Evolutionary conservation across 495 filamentous ascomycete genomes (phyloP), one percentile per base, ranked within the genome.

Genomic region (Lepidopterella palustris): DNA sequence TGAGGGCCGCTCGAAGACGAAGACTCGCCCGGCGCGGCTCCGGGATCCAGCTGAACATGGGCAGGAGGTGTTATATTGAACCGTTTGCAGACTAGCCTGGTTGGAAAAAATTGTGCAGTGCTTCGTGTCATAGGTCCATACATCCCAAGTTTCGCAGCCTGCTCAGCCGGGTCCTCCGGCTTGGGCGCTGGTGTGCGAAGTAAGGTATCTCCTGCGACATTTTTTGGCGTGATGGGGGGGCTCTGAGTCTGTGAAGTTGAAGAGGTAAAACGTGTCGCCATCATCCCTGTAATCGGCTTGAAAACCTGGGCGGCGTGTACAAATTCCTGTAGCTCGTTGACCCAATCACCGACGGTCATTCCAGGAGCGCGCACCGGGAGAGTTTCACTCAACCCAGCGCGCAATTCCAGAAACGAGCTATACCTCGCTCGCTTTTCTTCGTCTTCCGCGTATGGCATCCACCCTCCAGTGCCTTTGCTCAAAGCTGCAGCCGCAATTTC

Each of bases 111-210:
- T 5, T 84, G 80, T n/a, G 80, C 60, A 1, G 77, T 76, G 5
- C 78, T 82, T 47, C 93, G 77, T 2, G 93, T 98, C 83, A 97
- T 79, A 1, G 84, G 79, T 0, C 93, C 93, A 72, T 89, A 97
- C 90, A 97, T 95, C 25, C 90, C 90, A 64, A 96, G 70, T 60
- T 81, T 86, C n/a, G 93, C 93, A 4, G 93, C 93, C 62, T 88
- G 84, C 59, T 90, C 88, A 3, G 89, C 89, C 0, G 92, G 89
- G 60, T 93, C 86, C 57, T 85, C 79, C 1, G 80, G 78, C 64
- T 88, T 95, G 35, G 79, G 77, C 9, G 76, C 69, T 0, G 85
- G 84, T 29, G 73, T 79, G 21, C 73, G 75, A 0, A 92, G 67
- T 9, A 86, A 55, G 13, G 21, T 49, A 0, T 57, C 29, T 15